Base-by-base conservation (phyloP, 306 rosid species). In the Lathyrus aphaca region DNA sequence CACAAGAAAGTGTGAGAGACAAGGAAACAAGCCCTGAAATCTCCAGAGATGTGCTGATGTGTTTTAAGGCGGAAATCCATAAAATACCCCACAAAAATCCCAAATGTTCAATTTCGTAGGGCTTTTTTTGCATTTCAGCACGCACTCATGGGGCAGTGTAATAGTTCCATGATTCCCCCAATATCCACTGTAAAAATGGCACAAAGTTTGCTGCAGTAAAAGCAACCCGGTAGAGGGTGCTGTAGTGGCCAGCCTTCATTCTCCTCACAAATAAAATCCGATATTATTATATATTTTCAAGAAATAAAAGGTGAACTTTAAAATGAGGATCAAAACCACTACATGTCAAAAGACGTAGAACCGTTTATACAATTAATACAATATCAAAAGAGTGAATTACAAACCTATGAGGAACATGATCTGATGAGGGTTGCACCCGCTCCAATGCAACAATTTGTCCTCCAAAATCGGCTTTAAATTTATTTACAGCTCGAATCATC, bases 381-480 rank as follows among this genome's bases (percentile, higher is more conserved):
- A 27, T 14, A 58, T 21, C 6, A 71, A 23, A 51, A 19, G 64
- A 58, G 58, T 57, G 10, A 54, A 64, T 42, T 14, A 62, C 67
- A 58, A 30, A 90, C 99, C 99, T 87, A 74, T 94, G 99, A 72
- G 88, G 89, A 81, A 94, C 99, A 77, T 94, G 97, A 81, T 94
- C 99, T 53, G 92, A 87, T 62, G 99, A 94, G 63, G 99, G 97
- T 64, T 94, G 97, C 73, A 94, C 99, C 74, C 99, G 92, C 81
- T 94, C 99, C 74, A 94, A 68, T 60, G 89, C 83, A 74, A 94
- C 92, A 82, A 94, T 65, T 72, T 88, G 96, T 59, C 91, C 99
- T 55, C 97, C 96, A 79, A 94, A 94, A 56, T 94, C 92, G 8
- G 88, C 90, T 86, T 94, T 91, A 64, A 94, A 94, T 77, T 84